Base-by-base conservation (phyloP, 495 filamentous ascomycete species). In the Xylaria palmicola region DNA sequence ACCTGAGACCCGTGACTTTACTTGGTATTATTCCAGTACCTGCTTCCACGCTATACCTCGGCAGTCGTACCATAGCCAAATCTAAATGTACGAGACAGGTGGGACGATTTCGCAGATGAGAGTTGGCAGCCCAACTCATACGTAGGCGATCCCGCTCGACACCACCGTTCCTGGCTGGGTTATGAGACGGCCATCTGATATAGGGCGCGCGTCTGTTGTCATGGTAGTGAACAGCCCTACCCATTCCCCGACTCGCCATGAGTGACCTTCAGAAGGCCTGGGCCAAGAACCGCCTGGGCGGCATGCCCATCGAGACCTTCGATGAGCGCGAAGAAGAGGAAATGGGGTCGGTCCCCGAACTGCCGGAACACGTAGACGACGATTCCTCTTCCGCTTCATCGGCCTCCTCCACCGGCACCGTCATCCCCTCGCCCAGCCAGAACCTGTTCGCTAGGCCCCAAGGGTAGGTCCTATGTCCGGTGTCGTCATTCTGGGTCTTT, bases 211-310 rank as follows among this genome's bases (percentile, higher is more conserved):
- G 30, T 19, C 27, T 49, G 30, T n/a, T 61, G 58, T 61, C 50
- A 61, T 61, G 59, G 30, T 61, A 61, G 41, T 7, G 40, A 54
- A 20, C 24, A 22, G 41, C 10, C 40, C 24, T 17, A 13, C 32
- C 41, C 40, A 20, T 50, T 47, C 59, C 39, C 17, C 50, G 22
- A 54, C 59, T 61, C 49, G 70, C 63, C 67, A 97, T 97, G 93
- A 95, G 90, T 71, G 86, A 92, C 59, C 84, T 97, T 36, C 91
- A 93, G 76, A 88, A 85, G 71, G 85, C 86, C 54, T 94, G 92
- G 74, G 88, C 88, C 69, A 92, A 90, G 74, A 81, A 90, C 39
- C 92, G 90, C 77, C 78, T 95, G 65, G 80, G 81, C 63, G 76
- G 78, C 62, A 75, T 90, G 20, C 86, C 91, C 5, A 81, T 83